phyloP scores from a whole-genome alignment of 441 rosid genomes.

The Populus hybrid region DNA sequence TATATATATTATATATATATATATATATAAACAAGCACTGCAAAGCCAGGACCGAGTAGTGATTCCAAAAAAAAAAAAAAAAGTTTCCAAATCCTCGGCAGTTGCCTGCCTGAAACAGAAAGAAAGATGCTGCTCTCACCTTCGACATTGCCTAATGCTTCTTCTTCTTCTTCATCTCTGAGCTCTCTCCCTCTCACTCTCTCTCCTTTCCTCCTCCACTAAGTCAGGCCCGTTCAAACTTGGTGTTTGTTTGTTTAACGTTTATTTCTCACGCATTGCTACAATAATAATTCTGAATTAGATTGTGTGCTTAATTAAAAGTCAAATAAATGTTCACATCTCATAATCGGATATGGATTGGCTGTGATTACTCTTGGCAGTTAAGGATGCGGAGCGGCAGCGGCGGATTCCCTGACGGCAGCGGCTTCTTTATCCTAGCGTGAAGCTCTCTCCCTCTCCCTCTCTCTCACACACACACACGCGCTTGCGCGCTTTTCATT shows the following conservation, averaged over 20 bases:
- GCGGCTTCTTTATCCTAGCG: constrained; percentile 41
- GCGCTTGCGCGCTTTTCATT: neutral
- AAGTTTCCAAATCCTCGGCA: neutral
- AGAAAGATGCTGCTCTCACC: constrained; percentile 2
- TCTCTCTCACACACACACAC: neutral
- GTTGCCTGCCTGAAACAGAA: neutral
- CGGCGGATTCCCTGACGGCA: constrained; percentile 60
- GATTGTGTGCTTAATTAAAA: no score
- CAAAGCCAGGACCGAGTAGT: neutral
- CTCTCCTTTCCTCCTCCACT: neutral
- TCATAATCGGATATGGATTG: neutral
- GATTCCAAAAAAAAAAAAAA: neutral
- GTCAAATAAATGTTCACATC: neutral
- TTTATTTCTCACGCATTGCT: no score
- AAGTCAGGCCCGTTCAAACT: no score
- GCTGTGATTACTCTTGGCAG: constrained; percentile 21
- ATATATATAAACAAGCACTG: neutral
- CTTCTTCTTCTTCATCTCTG: neutral
- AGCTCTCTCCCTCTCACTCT: neutral
- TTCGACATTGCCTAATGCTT: neutral
- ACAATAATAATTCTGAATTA: no score
- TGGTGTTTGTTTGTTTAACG: no score
- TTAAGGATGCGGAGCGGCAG: constrained; percentile 53
- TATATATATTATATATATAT: no score
- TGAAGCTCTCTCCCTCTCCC: neutral